Conservation (phyloP, 257 asterid species). For the Henckelia pumila region DNA sequence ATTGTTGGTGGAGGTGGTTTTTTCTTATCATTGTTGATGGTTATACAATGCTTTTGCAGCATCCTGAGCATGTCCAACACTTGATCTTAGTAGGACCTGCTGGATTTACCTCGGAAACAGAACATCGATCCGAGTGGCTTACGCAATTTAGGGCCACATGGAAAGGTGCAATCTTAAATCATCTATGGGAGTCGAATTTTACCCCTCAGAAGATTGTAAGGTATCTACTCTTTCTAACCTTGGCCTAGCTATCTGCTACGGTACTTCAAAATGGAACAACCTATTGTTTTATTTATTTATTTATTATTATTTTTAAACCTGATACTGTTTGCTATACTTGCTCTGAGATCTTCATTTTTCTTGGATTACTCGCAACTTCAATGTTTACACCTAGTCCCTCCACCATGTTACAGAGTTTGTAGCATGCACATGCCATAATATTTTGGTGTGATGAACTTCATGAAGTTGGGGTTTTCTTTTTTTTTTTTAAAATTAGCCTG, state of each 20-base stretch:
- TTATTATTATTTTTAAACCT: not conserved
- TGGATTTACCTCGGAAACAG: constrained; percentile 78
- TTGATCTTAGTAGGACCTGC: constrained; percentile 94
- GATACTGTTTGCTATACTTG: not conserved
- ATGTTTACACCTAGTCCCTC: too few species aligned
- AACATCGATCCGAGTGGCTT: constrained; percentile 58
- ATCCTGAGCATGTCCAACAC: constrained; percentile 88
- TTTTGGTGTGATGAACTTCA: not conserved
- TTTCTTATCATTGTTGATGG: not conserved
- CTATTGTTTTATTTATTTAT: not conserved
- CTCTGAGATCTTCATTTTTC: not conserved
- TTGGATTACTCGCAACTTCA: too few species aligned
- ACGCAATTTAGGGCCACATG: constrained; percentile 69
- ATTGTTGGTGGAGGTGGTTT: not conserved
- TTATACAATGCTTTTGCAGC: constrained; percentile 44
- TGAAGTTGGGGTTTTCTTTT: not conserved
- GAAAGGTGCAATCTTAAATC: constrained; percentile 85
- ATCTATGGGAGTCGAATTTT: constrained; percentile 95
- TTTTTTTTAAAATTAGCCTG: not conserved
- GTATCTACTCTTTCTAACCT: constrained; percentile 29
- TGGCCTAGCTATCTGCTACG: not conserved
- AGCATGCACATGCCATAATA: not conserved
- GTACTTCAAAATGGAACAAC: not conserved
- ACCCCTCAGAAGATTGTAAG: constrained; percentile 88
- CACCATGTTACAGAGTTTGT: not conserved